A percentile compares a stretch with the other conserved stretches of the same genome.
These are phyloP conservation scores for Botrytis cinerea DNA, from an alignment of 2,329 filamentous ascomycete species.

Conservation along the genomic window DNA sequence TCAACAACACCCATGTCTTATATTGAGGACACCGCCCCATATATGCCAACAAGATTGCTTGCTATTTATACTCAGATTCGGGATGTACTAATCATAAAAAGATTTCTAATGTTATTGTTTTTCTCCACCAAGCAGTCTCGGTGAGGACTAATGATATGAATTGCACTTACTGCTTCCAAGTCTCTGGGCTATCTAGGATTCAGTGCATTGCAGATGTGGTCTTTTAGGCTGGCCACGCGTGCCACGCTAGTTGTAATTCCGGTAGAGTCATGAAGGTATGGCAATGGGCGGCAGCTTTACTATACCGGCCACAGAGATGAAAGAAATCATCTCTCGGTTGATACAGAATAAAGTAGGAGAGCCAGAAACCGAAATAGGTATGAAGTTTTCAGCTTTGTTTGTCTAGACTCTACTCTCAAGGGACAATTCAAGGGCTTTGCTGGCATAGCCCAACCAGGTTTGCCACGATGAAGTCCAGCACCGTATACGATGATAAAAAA, in stretches of 20 bases:
- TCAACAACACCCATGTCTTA: neutral
- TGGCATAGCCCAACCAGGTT: neutral
- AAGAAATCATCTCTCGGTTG: too few species aligned
- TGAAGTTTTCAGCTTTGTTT: neutral
- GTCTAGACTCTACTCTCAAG: neutral
- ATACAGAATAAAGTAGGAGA: neutral
- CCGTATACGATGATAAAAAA: neutral
- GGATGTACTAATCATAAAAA: accelerated
- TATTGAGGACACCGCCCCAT: neutral
- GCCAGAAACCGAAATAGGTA: neutral
- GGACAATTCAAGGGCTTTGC: neutral
- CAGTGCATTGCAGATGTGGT: neutral
- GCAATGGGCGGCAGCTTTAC: neutral
- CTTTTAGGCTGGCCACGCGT: neutral
- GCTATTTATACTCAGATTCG: neutral
- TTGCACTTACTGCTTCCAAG: neutral
- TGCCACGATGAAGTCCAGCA: neutral
- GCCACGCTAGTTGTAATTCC: too few species aligned
- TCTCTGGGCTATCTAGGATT: neutral
- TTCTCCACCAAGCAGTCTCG: neutral
- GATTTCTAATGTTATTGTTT: neutral
- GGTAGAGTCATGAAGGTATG: neutral
- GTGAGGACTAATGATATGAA: neutral
- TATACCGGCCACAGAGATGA: too few species aligned
- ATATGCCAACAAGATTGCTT: neutral